Conservation (phyloP, 352 stramenopile genomes). For the Phytophthora brassicae region DNA sequence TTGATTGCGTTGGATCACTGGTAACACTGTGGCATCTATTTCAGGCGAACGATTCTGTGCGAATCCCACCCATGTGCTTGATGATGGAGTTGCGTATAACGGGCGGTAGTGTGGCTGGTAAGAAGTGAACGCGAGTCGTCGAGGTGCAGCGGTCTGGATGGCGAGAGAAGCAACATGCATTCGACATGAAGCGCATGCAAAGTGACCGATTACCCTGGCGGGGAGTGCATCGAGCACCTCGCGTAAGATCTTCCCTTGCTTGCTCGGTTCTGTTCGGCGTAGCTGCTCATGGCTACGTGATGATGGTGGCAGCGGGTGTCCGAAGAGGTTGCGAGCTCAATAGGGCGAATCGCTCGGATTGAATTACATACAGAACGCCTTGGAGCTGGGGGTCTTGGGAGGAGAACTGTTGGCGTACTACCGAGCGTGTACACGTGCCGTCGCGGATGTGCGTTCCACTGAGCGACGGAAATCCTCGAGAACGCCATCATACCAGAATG, state of each 20-base stretch:
- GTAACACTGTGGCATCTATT: too few species aligned
- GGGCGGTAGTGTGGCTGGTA: not conserved
- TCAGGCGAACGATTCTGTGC: too few species aligned
- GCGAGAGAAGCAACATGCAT: not conserved
- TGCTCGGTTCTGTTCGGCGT: not conserved
- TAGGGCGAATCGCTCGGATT: conserved; percentile 10
- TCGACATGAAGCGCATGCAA: conserved; percentile 7
- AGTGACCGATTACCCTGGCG: not conserved
- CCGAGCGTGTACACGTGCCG: not conserved
- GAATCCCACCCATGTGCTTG: not conserved
- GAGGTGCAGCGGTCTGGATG: not conserved
- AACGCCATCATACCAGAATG: conserved; percentile 1
- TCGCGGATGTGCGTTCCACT: not conserved
- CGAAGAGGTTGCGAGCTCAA: too few species aligned
- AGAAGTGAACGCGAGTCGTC: conserved; percentile 4
- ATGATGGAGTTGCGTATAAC: conserved; percentile 1
- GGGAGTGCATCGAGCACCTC: conserved; percentile 4
- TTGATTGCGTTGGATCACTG: too few species aligned
- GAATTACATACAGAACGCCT: conserved; percentile 6
- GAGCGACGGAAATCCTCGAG: conserved; percentile 6
- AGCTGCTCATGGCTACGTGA: too few species aligned
- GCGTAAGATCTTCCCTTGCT: not conserved
- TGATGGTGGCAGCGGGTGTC: too few species aligned
- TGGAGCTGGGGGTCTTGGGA: conserved; percentile 5
- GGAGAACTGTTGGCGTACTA: not conserved